These are phyloP conservation scores for Botrytis galanthina DNA, from an alignment of 2,329 filamentous ascomycete genomes.

Conservation along the genomic window DNA sequence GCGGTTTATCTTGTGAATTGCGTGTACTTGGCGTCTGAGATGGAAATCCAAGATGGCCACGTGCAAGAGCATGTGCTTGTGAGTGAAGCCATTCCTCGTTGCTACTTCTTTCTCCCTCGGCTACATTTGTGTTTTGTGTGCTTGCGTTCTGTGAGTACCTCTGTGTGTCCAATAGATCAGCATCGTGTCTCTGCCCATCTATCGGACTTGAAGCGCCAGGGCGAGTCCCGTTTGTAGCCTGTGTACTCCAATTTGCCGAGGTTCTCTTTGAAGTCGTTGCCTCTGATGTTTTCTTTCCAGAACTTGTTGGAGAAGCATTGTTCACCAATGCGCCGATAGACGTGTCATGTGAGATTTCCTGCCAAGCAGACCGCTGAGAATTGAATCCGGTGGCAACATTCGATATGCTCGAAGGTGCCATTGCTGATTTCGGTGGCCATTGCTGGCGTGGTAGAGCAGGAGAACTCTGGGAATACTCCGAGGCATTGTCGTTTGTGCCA, in stretches of 20 bases:
- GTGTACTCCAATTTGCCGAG: slow-evolving; percentile 65
- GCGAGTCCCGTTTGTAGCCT: slow-evolving; percentile 64
- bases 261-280: slow-evolving; percentile 3
- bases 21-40: slow-evolving; percentile 37
- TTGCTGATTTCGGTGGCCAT: slow-evolving; percentile 39
- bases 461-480: slow-evolving; percentile 43
- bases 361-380: slow-evolving; percentile 59
- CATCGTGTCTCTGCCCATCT: slow-evolving; percentile 31
- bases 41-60: slow-evolving; percentile 39
- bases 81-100: slow-evolving; percentile 58
- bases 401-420: slow-evolving; percentile 41
- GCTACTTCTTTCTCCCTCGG: slow-evolving; percentile 43
- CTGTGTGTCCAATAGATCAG: slow-evolving; percentile 53
- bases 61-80: slow-evolving; percentile 52
- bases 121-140: slow-evolving; percentile 19
- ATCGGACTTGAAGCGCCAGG: slow-evolving; percentile 35
- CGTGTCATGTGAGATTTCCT: slow-evolving; percentile 55
- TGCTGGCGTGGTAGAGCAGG: slow-evolving; percentile 49
- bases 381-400: slow-evolving; percentile 41
- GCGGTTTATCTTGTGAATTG: slow-evolving; percentile 38
- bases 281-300: slow-evolving; percentile 74
- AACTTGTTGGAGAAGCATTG: slow-evolving; percentile 84
- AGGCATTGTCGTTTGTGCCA: slow-evolving; percentile 45
- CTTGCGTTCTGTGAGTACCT: slow-evolving; percentile 30
- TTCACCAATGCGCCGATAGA: slow-evolving; percentile 65